Percentiles rank a stretch among this genome's conserved stretches.
Conservation (phyloP, 2,329 filamentous ascomycete genomes). For the Calonectria leucothoes region DNA sequence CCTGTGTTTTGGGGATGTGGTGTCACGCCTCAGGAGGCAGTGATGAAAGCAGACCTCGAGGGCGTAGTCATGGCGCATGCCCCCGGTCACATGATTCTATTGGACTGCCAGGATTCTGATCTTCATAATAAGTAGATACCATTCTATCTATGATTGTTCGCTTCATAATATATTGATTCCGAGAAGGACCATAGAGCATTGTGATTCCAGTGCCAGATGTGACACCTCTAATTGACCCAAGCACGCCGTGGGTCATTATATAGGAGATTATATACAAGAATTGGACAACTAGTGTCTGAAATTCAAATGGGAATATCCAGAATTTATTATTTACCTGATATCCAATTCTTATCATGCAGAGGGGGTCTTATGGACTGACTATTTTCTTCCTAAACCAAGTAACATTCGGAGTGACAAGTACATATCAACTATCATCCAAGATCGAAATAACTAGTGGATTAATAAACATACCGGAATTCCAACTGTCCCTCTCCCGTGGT, state of each 20-base stretch:
- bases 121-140: not conserved
- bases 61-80: constrained; percentile 65
- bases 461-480: not conserved
- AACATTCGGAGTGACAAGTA: not conserved
- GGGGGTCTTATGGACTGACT: not conserved
- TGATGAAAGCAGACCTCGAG: constrained; percentile 64
- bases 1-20: constrained; percentile 74
- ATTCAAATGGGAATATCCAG: not conserved
- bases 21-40: constrained; percentile 74
- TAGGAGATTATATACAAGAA: too few species aligned
- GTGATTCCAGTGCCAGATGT: not conserved
- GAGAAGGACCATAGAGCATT: not conserved
- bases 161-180: not conserved
- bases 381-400: not conserved
- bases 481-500: not conserved
- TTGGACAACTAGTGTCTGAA: too few species aligned
- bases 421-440: not conserved
- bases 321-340: not conserved
- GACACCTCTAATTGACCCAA: too few species aligned
- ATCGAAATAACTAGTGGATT: not conserved
- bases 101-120: constrained; percentile 8
- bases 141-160: not conserved
- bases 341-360: too few species aligned
- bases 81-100: constrained; percentile 24
- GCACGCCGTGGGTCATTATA: too few species aligned